Base-by-base conservation (phyloP, 2,329 filamentous ascomycete species). In the Nannizziopsis barbatae region DNA sequence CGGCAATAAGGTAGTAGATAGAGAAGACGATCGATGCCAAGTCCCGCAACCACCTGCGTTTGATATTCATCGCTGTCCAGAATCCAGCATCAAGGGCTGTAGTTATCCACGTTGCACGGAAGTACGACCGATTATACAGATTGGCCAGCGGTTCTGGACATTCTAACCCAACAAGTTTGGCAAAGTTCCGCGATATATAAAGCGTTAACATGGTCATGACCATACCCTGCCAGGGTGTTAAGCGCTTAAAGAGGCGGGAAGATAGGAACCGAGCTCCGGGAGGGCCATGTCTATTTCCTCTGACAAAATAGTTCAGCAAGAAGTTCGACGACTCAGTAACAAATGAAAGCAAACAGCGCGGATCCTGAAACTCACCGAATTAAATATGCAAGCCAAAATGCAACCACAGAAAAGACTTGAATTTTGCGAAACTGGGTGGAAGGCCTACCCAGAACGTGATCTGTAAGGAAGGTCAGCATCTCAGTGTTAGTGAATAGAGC, bases 21-120 rank as follows among this genome's bases (percentile, higher is more conserved):
- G 86, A 86, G 65, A 95, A 96, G 41, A 86, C 71, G 15, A 96
- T 74, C 61, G 86, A 88, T 8, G 84, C 79, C 11, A 95, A 62
- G 62, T 96, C 89, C 35, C 88, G 76, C 37, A 95, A 57, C 79
- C 85, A 89, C 58, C 84, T 88, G 42, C 74, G 74, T 49, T 78
- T 79, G 54, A 98, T 89, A 59, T 81, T 83, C 92, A 98, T 98
- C 31, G 92, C 92, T 0, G 88, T 95, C 92, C 92, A 98, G 66
- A 95, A 98, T 1, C 92, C 92, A 5, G 92, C 92, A 59, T 98
- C 92, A 52, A 98, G 70, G 0, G 88, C 92, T 0, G 92, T 98
- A 46, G 92, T 81, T 12, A 96, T 79, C 92, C 92, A 98, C 62
- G 92, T 98, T 48, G 92, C 92, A 42, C 92, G 83, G 65, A 95